Evolutionary conservation across 495 filamentous ascomycete species (phyloP), one percentile per base, ranked within the genome.

Genomic region (Bombardia bombarda): DNA sequence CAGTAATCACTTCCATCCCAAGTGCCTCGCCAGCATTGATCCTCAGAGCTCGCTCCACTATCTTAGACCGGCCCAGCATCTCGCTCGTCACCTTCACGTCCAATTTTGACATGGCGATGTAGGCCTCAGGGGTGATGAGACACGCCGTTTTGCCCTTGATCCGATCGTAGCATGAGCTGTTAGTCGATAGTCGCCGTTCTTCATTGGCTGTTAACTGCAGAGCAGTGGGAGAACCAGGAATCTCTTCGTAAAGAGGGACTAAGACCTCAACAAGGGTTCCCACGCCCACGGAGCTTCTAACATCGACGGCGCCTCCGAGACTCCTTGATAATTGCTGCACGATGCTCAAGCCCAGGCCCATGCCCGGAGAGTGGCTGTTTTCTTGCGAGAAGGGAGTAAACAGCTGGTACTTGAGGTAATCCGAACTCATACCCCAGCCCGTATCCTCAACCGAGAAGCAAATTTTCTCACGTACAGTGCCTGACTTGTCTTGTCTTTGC

Each of bases 341-440:
- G 37, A 88, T 79, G 32, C 74, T 78, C 25, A 89, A 69, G 0
- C 83, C 83, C 1, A 87, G 69, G 1, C 86, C 85, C 6, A 82
- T 78, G 10, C 86, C 86, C 8, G 75, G 68, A 0, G 76, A 70
- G 10, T 84, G 66, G 1, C 66, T 62, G 47, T 85, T 73, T 54
- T 89, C 84, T 45, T 90, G 85, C 0, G 76, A 63, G 47, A 89
- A 90, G 0, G 84, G 81, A 10, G 73, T 76, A 53, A 79, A 90
- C 0, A 87, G 57, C 10, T 73, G 67, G 35, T 82, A 71, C 16
- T 74, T 71, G n/a, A 89, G 61, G 51, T 79, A 90, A 13, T 83
- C 79, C 12, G 75, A 61, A 0, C 71, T 75, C 37, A 90, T 89
- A 9, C 86, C 86, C 14, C 70, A 69, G 6, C 83, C 83, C 1